phyloP scores from a whole-genome alignment of 345 rosid species.

The Eucalyptus erythrocorys region DNA sequence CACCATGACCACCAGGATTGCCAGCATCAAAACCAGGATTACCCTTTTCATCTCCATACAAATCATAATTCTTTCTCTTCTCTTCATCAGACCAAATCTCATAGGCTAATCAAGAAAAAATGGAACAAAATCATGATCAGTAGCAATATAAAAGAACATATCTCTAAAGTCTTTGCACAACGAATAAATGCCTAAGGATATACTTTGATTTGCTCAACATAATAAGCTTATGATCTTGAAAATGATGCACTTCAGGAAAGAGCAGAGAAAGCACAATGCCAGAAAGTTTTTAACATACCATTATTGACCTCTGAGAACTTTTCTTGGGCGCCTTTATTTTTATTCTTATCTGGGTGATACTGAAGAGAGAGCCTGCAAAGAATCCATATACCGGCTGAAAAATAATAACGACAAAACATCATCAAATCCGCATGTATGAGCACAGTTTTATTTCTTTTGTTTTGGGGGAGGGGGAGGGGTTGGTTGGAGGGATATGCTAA shows the following conservation, averaged over 20 bases:
- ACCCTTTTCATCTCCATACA: slow-evolving; percentile 86
- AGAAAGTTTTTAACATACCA: slow-evolving; percentile 26
- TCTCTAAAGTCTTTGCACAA: not conserved
- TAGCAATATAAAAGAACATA: not conserved
- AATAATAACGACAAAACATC: not conserved
- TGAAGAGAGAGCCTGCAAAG: slow-evolving; percentile 66
- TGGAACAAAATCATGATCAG: not conserved
- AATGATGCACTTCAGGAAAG: not conserved
- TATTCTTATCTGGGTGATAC: slow-evolving; percentile 94
- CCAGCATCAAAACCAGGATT: too few species aligned
- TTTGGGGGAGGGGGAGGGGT: not conserved
- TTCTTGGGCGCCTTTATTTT: slow-evolving; percentile 69
- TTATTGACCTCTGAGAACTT: slow-evolving; percentile 89
- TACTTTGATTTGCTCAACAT: not conserved
- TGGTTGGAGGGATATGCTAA: not conserved
- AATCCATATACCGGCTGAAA: not conserved
- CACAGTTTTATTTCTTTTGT: not conserved
- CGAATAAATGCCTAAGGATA: not conserved
- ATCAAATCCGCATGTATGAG: not conserved
- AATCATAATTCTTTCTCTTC: slow-evolving; percentile 80
- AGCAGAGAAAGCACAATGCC: not conserved
- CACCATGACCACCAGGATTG: slow-evolving; percentile 31
- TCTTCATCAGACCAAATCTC: slow-evolving; percentile 85
- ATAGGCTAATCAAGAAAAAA: slow-evolving; percentile 52
- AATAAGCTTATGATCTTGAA: not conserved